Evolutionary conservation across 179 eudicot species (phyloP).

Genomic region (Pouteria campechiana): DNA sequence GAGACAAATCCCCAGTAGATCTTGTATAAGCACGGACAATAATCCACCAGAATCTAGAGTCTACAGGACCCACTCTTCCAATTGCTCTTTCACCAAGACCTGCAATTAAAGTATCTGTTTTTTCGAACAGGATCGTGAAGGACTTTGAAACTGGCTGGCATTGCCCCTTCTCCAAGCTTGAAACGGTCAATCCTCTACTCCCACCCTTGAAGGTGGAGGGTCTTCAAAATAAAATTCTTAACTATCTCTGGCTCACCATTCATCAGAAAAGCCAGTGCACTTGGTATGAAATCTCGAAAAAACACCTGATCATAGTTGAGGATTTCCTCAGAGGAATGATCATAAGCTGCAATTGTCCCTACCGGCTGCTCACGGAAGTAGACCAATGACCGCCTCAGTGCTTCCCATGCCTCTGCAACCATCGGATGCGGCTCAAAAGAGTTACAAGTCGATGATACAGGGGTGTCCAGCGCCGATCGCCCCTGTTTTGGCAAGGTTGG

Average conservation of each 20-base stretch:
- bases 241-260: conserved; percentile 90
- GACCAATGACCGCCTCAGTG: conserved; percentile 57
- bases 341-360: conserved; percentile 93
- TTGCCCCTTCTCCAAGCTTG: conserved; percentile 89
- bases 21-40: conserved; percentile 85
- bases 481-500: too few relatives aligned
- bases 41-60: conserved; percentile 99
- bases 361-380: conserved; percentile 73
- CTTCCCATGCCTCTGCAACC: conserved; percentile 76
- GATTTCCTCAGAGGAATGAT: conserved; percentile 55
- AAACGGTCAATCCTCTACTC: conserved; percentile 86
- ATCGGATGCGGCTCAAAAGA: conserved; percentile 50
- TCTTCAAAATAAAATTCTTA: conserved; percentile 72
- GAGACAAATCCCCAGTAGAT: conserved; percentile 69
- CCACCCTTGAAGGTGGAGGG: conserved; percentile 85
- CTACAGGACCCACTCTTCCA: conserved; percentile 95
- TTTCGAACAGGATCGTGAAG: conserved; percentile 65
- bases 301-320: conserved; percentile 96
- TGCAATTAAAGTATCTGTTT: conserved; percentile 70
- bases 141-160: conserved; percentile 98
- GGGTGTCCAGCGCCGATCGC: too few relatives aligned
- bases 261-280: conserved; percentile 93
- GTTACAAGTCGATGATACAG: too few relatives aligned
- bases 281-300: conserved; percentile 93
- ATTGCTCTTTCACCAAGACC: conserved; percentile 98